phyloP scores from a whole-genome alignment of 345 rosid genomes.

The Bruguiera parviflora region DNA sequence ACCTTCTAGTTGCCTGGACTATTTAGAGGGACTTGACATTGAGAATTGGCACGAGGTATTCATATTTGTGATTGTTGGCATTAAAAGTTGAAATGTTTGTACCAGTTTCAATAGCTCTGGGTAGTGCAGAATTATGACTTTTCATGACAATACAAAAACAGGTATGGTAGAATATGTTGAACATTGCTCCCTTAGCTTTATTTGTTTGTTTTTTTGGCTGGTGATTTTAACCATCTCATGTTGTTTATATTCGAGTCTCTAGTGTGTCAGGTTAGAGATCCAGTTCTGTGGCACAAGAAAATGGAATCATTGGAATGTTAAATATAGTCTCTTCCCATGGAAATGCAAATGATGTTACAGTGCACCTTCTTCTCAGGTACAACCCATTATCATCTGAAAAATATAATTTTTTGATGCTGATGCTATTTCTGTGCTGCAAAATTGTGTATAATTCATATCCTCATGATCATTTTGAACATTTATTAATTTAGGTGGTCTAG shows the following conservation, averaged over 20 bases:
- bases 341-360: conserved; percentile 38
- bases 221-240: too few relatives aligned
- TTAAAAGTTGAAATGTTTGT: background rate
- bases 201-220: too few relatives aligned
- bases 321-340: conserved; percentile 57
- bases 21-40: conserved; percentile 70
- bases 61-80: conserved; percentile 9
- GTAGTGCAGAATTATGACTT: conserved; percentile 74
- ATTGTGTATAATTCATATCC: background rate
- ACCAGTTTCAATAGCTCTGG: conserved; percentile 15
- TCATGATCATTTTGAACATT: background rate
- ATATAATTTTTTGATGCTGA: background rate
- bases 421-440: background rate
- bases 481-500: conserved; percentile 28
- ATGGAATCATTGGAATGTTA: conserved; percentile 75
- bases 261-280: conserved; percentile 54
- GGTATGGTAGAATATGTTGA: conserved; percentile 34
- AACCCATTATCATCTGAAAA: conserved; percentile 10
- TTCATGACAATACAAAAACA: conserved; percentile 72
- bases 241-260: background rate
- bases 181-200: too few relatives aligned
- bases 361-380: conserved; percentile 47
- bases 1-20: conserved; percentile 63
- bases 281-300: conserved; percentile 69
- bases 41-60: conserved; percentile 63